Evolutionary conservation across 441 rosid genomes (phyloP).

Genomic region (Erodium texanum): DNA sequence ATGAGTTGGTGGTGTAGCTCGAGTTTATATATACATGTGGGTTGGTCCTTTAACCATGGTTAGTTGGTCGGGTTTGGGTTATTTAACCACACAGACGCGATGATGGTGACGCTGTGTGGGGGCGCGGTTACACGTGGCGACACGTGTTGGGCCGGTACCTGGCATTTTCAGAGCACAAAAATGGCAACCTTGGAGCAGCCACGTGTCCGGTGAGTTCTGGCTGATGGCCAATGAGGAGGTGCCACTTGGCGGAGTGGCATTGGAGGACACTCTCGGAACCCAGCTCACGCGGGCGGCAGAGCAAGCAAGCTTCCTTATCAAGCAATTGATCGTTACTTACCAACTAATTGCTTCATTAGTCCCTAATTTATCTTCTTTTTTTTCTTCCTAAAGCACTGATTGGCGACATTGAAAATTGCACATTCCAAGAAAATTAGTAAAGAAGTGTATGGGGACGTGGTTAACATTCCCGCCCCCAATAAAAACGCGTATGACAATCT

Average conservation of each 20-base stretch:
- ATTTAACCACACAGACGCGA: constrained; percentile 11
- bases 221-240: constrained; percentile 15
- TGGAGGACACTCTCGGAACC: constrained; percentile 29
- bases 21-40: constrained; percentile 12
- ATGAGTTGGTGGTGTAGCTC: neutral
- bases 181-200: constrained; percentile 9
- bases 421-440: too few relatives aligned
- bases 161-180: neutral
- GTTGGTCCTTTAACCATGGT: constrained; percentile 18
- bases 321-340: too few relatives aligned
- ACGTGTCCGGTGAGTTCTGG: constrained; percentile 19
- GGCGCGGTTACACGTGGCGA: constrained; percentile 21
- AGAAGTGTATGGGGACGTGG: too few relatives aligned
- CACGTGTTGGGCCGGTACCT: constrained; percentile 32
- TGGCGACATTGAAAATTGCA: too few relatives aligned
- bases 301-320: neutral
- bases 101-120: neutral
- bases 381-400: too few relatives aligned
- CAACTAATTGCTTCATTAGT: neutral
- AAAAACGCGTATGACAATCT: too few relatives aligned
- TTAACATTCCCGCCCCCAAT: too few relatives aligned
- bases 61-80: neutral
- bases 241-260: constrained; percentile 16
- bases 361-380: neutral
- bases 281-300: constrained; percentile 14